phyloP scores from a whole-genome alignment of 441 rosid genomes.

The Metrosideros polymorpha region DNA sequence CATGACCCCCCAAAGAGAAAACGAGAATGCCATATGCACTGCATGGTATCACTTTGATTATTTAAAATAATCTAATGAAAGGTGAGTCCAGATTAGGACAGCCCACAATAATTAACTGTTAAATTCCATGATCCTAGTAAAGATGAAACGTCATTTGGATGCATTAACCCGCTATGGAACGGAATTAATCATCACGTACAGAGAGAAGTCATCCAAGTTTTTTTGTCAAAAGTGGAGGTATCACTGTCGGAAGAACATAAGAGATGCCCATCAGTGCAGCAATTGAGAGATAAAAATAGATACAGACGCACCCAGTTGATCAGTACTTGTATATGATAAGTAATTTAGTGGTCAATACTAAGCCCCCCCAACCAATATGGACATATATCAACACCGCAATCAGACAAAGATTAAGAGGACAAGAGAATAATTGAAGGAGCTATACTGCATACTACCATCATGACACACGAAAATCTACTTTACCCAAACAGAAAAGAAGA shows the following conservation, averaged over 20 bases:
- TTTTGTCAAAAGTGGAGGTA: not conserved
- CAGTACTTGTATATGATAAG: not conserved
- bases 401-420: not conserved
- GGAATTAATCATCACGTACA: not conserved
- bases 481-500: not conserved
- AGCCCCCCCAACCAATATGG: not conserved
- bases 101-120: not conserved
- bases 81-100: not conserved
- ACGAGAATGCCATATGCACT: constrained; percentile 5
- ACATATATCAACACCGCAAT: not conserved
- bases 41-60: not conserved
- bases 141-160: not conserved
- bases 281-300: not conserved
- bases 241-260: not conserved
- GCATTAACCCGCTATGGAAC: not conserved
- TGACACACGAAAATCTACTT: not conserved
- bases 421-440: not conserved
- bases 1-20: not conserved
- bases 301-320: not conserved
- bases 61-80: not conserved
- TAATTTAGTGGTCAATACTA: not conserved
- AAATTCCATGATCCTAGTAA: not conserved
- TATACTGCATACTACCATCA: not conserved
- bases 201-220: not conserved
- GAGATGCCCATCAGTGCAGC: not conserved